Evolutionary conservation across 148 eudicot genomes (phyloP).

Genomic region (Spergularia bocconei): DNA sequence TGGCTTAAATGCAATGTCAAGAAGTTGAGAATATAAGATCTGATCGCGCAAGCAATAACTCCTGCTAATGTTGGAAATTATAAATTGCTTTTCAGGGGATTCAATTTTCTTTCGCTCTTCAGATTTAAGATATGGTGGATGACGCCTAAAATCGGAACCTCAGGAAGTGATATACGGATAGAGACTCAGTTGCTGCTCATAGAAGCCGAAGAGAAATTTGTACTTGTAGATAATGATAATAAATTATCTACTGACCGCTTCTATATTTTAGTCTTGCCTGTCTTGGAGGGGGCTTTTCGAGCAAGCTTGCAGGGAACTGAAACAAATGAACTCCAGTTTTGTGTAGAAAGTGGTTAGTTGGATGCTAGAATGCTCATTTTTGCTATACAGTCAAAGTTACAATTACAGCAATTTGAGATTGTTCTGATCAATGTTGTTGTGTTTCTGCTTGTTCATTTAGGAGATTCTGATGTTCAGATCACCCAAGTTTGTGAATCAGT

Average conservation of each 20-base stretch:
- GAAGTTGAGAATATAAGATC: too few species aligned
- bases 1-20: too few species aligned
- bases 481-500: constrained; percentile 41
- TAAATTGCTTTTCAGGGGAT: constrained; percentile 34
- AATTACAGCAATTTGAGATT: constrained; percentile 1
- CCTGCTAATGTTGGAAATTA: neutral
- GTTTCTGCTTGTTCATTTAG: constrained; percentile 24
- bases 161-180: constrained; percentile 38
- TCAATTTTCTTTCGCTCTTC: constrained; percentile 40
- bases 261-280: constrained; percentile 47
- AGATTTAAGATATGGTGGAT: constrained; percentile 59
- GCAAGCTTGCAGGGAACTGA: constrained; percentile 49
- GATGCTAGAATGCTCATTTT: neutral
- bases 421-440: neutral
- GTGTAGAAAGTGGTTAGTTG: constrained; percentile 59
- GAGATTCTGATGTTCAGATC: constrained; percentile 51
- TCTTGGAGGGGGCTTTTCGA: constrained; percentile 52
- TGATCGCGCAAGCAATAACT: too few species aligned
- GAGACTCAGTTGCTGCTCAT: constrained; percentile 48
- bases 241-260: constrained; percentile 15
- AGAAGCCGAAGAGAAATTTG: constrained; percentile 32
- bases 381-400: too few species aligned
- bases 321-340: constrained; percentile 48
- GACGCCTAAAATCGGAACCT: constrained; percentile 49
- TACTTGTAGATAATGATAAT: constrained; percentile 1